Conservation (phyloP, 306 rosid genomes). For the Glycine soja region DNA sequence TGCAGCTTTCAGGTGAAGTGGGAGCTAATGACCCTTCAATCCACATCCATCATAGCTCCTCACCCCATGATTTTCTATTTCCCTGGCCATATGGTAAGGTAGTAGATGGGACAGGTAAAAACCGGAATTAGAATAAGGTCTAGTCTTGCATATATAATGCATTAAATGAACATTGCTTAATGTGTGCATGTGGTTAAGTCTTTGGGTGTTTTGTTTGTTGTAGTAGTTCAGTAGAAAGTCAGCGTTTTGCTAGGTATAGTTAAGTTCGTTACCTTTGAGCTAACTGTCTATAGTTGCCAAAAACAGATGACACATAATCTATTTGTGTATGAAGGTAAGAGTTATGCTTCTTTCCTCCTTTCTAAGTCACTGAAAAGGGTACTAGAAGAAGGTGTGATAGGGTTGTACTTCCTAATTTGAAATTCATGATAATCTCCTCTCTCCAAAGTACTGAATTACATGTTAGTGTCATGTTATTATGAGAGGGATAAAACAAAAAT, state of each 20-base stretch:
- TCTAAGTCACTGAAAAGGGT: constrained; percentile 15
- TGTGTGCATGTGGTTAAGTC: constrained; percentile 12
- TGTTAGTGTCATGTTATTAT: too few species aligned
- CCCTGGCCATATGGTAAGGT: constrained; percentile 21
- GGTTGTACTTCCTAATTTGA: constrained; percentile 17
- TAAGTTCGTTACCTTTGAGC: constrained; percentile 27
- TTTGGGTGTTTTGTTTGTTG: constrained; percentile 16
- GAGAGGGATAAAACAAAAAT: too few species aligned
- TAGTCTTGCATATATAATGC: constrained; percentile 20
- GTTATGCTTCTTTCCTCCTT: constrained; percentile 23
- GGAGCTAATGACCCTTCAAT: constrained; percentile 42
- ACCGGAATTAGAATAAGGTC: constrained; percentile 39
- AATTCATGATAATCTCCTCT: constrained; percentile 24
- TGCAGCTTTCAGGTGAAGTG: constrained; percentile 31
- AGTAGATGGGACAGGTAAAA: constrained; percentile 2
- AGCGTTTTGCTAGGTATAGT: constrained; percentile 34
- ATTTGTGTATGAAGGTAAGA: constrained; percentile 18
- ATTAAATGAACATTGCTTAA: constrained; percentile 47
- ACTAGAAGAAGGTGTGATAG: not conserved
- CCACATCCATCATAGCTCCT: constrained; percentile 11
- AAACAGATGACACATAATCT: constrained; percentile 8
- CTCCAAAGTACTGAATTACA: not conserved
- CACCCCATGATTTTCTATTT: constrained; percentile 24
- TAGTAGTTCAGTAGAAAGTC: constrained; percentile 38
- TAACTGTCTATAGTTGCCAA: not conserved